Base-by-base conservation (phyloP, 495 filamentous ascomycete species). In the Xylaria cubensis region DNA sequence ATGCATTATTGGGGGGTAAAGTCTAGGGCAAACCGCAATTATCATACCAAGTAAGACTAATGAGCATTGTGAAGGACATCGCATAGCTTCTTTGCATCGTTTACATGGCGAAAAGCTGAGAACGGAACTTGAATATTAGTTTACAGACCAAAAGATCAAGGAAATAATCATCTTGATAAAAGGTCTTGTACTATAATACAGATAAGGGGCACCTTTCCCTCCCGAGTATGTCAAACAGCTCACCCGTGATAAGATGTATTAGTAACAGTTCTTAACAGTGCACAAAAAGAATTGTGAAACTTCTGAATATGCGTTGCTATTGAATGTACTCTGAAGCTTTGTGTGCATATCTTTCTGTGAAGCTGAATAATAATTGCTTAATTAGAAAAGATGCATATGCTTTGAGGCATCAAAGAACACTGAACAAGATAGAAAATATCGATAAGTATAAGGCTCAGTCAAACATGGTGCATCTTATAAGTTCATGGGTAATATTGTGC, bases 341-440 rank as follows among this genome's bases (percentile, higher is more conserved):
- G 29, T 50, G 41, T 42, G 15, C 26, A 10, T 17, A 15, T 36
- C 13, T 2, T 41, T 62, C 41, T 61, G 41, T 69, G 19, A 51
- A 12, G 42, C n/a, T 26, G 15, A 17, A 17, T n/a, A 41, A 17
- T 24, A 39, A 19, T 17, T 42, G n/a, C 2, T 61, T 12, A 34
- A 12, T 62, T 8, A 17, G 8, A 29, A 41, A 39, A 59, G 36
- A n/a, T 4, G 17, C 6, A 69, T 19, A 46, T 42, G 46, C 58
- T 64, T 64, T 70, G 32, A 64, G 39, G 13, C n/a, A 7, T 32
- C 26, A 64, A 70, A 70, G 68, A 21, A 59, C 32, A 53, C 44
- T 29, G 32, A 63, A 55, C 21, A 59, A 46, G 56, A 5, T 9
- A 64, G 44, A 63, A 53, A 53, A 21, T 53, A 70, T n/a, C 48